These are phyloP conservation scores for Ajuga reptans DNA, from an alignment of 305 asterid genomes.

Conservation along the genomic window DNA sequence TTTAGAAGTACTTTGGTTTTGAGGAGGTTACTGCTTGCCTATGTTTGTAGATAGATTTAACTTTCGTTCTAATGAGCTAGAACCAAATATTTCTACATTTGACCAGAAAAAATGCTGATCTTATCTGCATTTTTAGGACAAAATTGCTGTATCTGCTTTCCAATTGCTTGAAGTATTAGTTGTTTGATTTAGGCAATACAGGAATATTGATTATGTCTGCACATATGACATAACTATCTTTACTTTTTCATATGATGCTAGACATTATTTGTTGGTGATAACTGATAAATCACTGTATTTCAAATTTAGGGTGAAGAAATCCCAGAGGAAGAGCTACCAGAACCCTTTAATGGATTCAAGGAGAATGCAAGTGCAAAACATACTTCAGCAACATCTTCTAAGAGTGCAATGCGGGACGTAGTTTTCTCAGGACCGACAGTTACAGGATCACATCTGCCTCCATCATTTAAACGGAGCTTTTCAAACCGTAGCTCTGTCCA, in stretches of 20 bases:
- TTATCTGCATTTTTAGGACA: too few species aligned
- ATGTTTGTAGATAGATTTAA: background rate
- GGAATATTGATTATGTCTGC: background rate
- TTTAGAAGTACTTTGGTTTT: background rate
- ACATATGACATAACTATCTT: background rate
- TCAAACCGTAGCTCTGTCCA: slow-evolving; percentile 22
- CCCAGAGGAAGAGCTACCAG: slow-evolving; percentile 63
- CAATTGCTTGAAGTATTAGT: background rate
- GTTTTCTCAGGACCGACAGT: slow-evolving; percentile 20
- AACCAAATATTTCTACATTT: background rate
- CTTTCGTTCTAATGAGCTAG: background rate
- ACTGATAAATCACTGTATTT: slow-evolving; percentile 4
- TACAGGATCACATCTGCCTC: slow-evolving; percentile 48
- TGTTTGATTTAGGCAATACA: background rate
- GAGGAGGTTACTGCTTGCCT: background rate
- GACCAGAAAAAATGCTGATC: background rate
- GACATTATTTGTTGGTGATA: background rate
- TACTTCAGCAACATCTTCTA: slow-evolving; percentile 10
- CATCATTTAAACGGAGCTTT: slow-evolving; percentile 45
- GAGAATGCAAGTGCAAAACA: slow-evolving; percentile 16
- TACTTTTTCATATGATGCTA: background rate
- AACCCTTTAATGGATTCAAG: slow-evolving; percentile 39
- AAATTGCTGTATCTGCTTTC: background rate
- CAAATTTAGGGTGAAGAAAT: slow-evolving; percentile 64
- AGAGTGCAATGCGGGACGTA: slow-evolving; percentile 11